Percentiles rank a stretch among this genome's conserved stretches.
Conservation (phyloP, 2,329 filamentous ascomycete genomes). For the Paraphaeosphaeria minitans region DNA sequence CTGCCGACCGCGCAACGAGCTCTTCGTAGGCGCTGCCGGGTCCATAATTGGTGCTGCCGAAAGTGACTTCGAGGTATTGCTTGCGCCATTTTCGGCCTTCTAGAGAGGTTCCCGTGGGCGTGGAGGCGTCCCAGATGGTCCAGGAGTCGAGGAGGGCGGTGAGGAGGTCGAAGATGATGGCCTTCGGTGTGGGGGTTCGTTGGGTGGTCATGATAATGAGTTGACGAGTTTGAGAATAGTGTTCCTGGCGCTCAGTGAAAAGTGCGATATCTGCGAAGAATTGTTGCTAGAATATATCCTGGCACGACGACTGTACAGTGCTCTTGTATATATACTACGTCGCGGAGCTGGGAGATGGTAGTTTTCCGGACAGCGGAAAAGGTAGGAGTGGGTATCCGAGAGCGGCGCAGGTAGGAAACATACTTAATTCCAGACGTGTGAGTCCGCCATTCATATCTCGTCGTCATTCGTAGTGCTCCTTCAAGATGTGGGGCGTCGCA, state of each 20-base stretch:
- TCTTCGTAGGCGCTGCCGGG: conserved; percentile 7
- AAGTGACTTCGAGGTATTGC: conserved; percentile 49
- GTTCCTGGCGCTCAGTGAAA: no score
- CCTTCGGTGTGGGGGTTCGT: conserved; percentile 20
- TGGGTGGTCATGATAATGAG: background rate
- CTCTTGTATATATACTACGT: background rate
- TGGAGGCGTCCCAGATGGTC: conserved; percentile 42
- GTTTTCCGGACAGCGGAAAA: conserved; percentile 1
- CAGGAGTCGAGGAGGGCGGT: conserved; percentile 50
- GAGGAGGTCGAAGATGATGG: conserved; percentile 50
- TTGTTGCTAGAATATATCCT: background rate
- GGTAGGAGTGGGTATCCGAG: conserved; percentile 5
- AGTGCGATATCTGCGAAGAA: no score
- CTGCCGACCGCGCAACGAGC: conserved; percentile 3
- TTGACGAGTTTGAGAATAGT: background rate
- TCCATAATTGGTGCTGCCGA: conserved; percentile 39
- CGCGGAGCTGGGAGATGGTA: background rate
- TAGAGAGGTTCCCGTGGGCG: conserved; percentile 24
- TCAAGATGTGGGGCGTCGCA: background rate
- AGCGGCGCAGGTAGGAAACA: background rate
- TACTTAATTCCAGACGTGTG: background rate
- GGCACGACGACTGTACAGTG: background rate
- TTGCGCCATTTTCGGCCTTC: conserved; percentile 38
- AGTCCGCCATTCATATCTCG: background rate
- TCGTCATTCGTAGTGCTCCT: background rate